phyloP scores from a whole-genome alignment of 2,329 filamentous ascomycete genomes.

The Tolypocladium album region DNA sequence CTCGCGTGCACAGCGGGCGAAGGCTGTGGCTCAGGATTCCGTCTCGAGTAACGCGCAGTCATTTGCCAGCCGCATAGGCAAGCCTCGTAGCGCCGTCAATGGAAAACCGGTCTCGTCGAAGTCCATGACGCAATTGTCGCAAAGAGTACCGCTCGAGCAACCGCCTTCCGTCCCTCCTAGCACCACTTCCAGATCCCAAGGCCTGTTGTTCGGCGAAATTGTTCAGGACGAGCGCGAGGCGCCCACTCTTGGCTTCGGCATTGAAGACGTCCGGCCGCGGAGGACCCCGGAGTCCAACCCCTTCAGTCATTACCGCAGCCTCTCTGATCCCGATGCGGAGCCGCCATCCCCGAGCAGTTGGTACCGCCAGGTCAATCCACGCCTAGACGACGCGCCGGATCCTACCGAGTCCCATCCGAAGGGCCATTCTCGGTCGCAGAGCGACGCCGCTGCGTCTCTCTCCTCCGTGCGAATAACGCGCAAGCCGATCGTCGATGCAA shows the following conservation, averaged over 20 bases:
- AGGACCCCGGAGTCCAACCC: slow-evolving; percentile 62
- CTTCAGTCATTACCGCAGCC: slow-evolving; percentile 38
- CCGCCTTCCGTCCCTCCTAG: slow-evolving; percentile 20
- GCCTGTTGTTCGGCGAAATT: slow-evolving; percentile 67
- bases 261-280: slow-evolving; percentile 39
- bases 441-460: slow-evolving; percentile 41
- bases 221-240: slow-evolving; percentile 45
- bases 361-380: slow-evolving; percentile 36
- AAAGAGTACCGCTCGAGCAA: slow-evolving; percentile 20
- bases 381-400: slow-evolving; percentile 9
- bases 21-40: slow-evolving; percentile 38
- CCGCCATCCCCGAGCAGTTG: slow-evolving; percentile 57
- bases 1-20: slow-evolving; percentile 31
- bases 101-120: slow-evolving; percentile 22
- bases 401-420: slow-evolving; percentile 13
- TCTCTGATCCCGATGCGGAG: slow-evolving; percentile 45
- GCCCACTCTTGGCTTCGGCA: slow-evolving; percentile 48
- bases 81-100: slow-evolving; percentile 29
- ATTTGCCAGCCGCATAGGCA: slow-evolving; percentile 48
- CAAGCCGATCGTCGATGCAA: slow-evolving; percentile 18
- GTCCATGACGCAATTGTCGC: slow-evolving; percentile 21
- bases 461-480: slow-evolving; percentile 18
- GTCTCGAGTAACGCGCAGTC: slow-evolving; percentile 44
- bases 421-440: slow-evolving; percentile 41
- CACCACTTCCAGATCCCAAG: slow-evolving; percentile 27